Evolutionary conservation across 257 asterid species (phyloP), one percentile per base, ranked within the genome.

Genomic region (Phtheirospermum japonicum): DNA sequence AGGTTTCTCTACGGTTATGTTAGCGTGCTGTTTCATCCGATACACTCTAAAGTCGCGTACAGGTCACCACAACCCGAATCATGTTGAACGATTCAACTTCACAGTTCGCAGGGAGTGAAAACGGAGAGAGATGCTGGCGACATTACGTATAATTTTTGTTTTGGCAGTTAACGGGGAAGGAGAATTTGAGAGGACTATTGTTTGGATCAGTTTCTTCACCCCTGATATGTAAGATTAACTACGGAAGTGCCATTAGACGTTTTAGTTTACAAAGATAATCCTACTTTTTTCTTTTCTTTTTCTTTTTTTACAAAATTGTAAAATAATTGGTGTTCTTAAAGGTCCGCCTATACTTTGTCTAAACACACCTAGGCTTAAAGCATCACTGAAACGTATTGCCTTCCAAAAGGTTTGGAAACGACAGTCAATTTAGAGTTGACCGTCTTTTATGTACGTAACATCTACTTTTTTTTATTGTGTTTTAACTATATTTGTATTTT

Each of bases 1-100:
- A 36, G 59, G 10, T 57, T 75, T 55, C 18, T 63, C 80, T 71
- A 59, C 76, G 61, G 73, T 71, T 63, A 8, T n/a, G 18, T 46
- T 40, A 19, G 19, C 8, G 59, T 75, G 43, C 73, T 63, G 5
- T 75, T 71, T 39, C 48, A 0, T 30, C 19, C 8, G 2, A 23
- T 49, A 11, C 20, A 37, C 8, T 2, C 63, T 11, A 12, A 59
- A 64, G 19, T 59, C 61, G 69, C 66, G 50, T 31, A 17, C 2
- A 10, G 14, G 31, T 61, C 30, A 54, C 37, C 14, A 9, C 51
- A 54, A 36, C 14, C 0, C 18, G 30, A 42, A 49, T 42, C n/a
- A 26, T 32, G 40, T 16, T 16, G 0, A 9, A 7, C 31, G 46
- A 14, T 28, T 33, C 10, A 34, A 55, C 57, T 61, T 26, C 62